Base-by-base conservation (phyloP, 225 moss, liverwort and hornwort genomes). In the Lunularia cruciata region DNA sequence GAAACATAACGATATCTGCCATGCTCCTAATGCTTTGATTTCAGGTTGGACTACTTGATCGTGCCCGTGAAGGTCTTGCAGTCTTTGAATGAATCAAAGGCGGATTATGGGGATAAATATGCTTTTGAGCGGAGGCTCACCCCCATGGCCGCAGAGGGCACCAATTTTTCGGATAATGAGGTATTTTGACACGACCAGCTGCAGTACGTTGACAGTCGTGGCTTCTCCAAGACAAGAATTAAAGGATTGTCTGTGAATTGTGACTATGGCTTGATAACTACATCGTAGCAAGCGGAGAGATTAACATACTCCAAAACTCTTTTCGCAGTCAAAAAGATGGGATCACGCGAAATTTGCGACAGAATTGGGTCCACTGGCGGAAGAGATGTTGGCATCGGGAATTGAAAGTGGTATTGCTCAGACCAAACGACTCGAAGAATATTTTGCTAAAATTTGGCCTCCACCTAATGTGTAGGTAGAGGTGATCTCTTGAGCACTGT, bases 371-470 rank as follows among this genome's bases (percentile, higher is more conserved):
- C 88, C 90, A 1, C 34, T 89, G 33, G 90, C 90, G 32, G 86
- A 88, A 63, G 83, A 94, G 38, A 39, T 90, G 32, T 46, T 94
- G 35, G 71, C 77, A 68, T 72, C 69, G 2, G 85, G 90, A 13
- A 56, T 94, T 26, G 86, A 84, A 57, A 74, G 87, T 6, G 83
- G 84, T 75, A 74, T 83, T 36, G 78, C 64, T 66, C 89, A 89
- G 60, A 88, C 88, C 1, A 68, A 70, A 62, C 77, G 93, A 3
- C 42, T 94, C 39, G 93, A 94, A 68, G 87, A 90, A 60, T 79
- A 94, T 72, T 94, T 94, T 63, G 80, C 90, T 30, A 94, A 94
- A 58, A 89, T 94, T 31, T 94, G 93, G 93, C 90, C 93, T 37
- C 90, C 93, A 15, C 90, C 93, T 12, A 94, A 94, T 37, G 93